phyloP scores from a whole-genome alignment of 2,329 filamentous ascomycete genomes.

The Fusarium phyllophilum region DNA sequence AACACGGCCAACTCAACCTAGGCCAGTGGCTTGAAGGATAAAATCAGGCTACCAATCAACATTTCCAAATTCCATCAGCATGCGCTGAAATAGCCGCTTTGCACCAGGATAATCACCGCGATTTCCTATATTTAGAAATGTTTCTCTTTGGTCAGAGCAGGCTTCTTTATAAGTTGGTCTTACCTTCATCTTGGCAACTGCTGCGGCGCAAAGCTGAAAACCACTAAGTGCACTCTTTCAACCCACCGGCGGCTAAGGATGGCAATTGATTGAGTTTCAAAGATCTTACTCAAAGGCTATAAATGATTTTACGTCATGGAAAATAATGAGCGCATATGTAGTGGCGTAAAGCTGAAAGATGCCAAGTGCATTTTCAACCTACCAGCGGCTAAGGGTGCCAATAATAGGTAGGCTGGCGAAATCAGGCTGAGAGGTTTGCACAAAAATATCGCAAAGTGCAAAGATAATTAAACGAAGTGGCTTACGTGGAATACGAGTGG shows the following conservation, averaged over 20 bases:
- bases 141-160: not conserved
- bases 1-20: not conserved
- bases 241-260: no score
- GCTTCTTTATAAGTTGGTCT: not conserved
- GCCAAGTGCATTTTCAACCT: not conserved
- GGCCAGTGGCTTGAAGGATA: not conserved
- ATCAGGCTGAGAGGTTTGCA: not conserved
- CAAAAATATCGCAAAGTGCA: not conserved
- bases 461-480: not conserved
- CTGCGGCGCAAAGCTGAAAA: no score
- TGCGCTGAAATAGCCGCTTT: not conserved
- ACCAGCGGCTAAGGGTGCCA: not conserved
- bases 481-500: not conserved
- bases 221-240: no score
- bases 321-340: no score
- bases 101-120: not conserved
- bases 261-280: no score
- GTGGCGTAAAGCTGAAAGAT: not conserved
- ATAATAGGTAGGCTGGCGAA: not conserved
- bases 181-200: not conserved
- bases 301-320: no score
- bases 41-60: not conserved
- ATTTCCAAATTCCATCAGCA: not conserved
- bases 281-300: no score
- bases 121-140: no score